Evolutionary conservation across 2,329 filamentous ascomycete genomes (phyloP), one percentile per base, ranked within the genome.

Genomic region (Fusarium neocosmosporiellum): DNA sequence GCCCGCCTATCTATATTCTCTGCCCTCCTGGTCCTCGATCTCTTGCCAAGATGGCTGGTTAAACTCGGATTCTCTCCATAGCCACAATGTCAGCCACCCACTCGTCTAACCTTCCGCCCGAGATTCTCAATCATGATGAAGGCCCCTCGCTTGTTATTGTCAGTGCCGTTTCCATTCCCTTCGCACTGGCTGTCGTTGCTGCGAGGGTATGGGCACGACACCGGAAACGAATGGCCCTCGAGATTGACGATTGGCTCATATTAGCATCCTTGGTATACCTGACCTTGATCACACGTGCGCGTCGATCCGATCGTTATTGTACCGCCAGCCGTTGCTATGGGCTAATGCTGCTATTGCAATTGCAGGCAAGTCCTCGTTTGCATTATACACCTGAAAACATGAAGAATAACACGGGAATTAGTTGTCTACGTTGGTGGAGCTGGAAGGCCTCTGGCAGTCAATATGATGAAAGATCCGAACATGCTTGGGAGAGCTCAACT

Each of bases 381-480:
- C 20, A 5, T 20, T 7, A 2, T 4, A 36, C 5, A 36, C 18
- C 10, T 36, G 20, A 22, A 48, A 14, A 27, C 9, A 8, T 24
- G 53, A 36, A 7, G 5, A 18, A 36, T 55, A 13, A 55, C 53
- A 36, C 20, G 0, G 3, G 3, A 27, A 36, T 18, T 24, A 55
- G 53, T 75, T 55, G 53, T 55, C 20, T 36, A 55, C 14, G 33
- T 55, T 9, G 53, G 53, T 36, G 53, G 53, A 18, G 53, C 14
- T 24, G 53, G 53, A 18, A 55, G 27, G 7, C 53, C 53, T 11
- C 31, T 55, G 2, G 53, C 53, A n/a, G 53, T 55, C 33, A 55
- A 55, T 33, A 36, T 55, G 53, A 36, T 55, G 53, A 24, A 55
- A 36, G 53, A 55, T 22, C 53, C 22, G 13, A 36, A 55, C 13